phyloP scores from a whole-genome alignment of 345 rosid species.

The Sisymbrium altissimum region DNA sequence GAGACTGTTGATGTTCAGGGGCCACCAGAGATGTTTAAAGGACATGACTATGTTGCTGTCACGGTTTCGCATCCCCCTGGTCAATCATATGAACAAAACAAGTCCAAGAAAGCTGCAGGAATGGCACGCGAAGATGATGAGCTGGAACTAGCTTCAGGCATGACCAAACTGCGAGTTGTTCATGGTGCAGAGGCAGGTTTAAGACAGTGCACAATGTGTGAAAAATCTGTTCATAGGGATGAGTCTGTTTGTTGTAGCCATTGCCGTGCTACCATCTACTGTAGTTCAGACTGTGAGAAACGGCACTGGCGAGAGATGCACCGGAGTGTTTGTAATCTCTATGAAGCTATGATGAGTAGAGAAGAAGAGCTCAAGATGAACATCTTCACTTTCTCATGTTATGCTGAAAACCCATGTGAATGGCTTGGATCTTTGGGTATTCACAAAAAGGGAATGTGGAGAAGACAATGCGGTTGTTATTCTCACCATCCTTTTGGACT shows the following conservation, averaged over 20 bases:
- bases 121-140: constrained; percentile 1
- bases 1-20: constrained; percentile 75
- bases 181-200: constrained; percentile 26
- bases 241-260: constrained; percentile 47
- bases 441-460: constrained; percentile 67
- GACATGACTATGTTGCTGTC: constrained; percentile 58
- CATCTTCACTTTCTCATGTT: constrained; percentile 45
- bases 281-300: constrained; percentile 47
- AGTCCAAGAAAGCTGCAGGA: constrained; percentile 8
- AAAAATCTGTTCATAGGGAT: constrained; percentile 44
- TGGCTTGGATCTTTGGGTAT: constrained; percentile 51
- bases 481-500: constrained; percentile 50
- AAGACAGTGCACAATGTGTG: constrained; percentile 45
- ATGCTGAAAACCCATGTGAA: constrained; percentile 47
- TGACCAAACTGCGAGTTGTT: constrained; percentile 3
- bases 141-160: background rate
- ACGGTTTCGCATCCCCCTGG: constrained; percentile 61
- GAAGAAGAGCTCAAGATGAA: constrained; percentile 55
- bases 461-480: constrained; percentile 55
- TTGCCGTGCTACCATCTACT: constrained; percentile 51
- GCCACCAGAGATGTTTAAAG: constrained; percentile 57
- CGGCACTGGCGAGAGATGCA: constrained; percentile 56
- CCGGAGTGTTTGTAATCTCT: constrained; percentile 48
- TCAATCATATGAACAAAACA: constrained; percentile 57
- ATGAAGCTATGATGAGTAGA: constrained; percentile 56